Conservation (phyloP, 441 rosid species). For the Geranium incanum region DNA sequence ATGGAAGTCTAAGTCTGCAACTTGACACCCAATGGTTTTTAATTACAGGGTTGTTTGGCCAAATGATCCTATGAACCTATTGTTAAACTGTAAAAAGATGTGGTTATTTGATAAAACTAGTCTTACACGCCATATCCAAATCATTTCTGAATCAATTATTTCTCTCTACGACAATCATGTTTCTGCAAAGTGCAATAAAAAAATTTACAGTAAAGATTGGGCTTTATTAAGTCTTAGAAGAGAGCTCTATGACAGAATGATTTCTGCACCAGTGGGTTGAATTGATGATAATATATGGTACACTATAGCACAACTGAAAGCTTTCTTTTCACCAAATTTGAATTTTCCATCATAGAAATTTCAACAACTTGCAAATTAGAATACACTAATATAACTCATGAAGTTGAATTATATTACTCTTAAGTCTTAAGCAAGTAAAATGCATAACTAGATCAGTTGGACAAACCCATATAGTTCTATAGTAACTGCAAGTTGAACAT, state of each 20-base stretch:
- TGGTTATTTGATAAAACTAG: neutral
- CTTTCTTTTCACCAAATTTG: neutral
- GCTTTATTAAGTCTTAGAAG: neutral
- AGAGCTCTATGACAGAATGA: neutral
- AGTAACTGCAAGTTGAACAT: neutral
- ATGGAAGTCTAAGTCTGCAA: neutral
- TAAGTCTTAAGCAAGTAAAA: neutral
- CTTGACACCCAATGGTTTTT: neutral
- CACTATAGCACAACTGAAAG: neutral
- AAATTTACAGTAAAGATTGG: neutral
- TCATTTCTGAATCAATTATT: neutral
- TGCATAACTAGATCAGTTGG: neutral
- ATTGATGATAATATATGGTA: neutral
- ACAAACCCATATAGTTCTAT: neutral
- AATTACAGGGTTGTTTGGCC: neutral
- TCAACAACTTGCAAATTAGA: neutral
- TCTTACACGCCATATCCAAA: neutral
- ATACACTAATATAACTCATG: neutral
- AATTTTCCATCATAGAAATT: neutral
- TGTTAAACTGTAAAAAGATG: neutral
- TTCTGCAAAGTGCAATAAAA: neutral
- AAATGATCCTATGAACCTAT: conserved; percentile 1
- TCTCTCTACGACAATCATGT: neutral
- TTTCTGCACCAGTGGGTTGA: neutral
- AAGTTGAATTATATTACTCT: neutral